Base-by-base conservation (phyloP, 495 filamentous ascomycete genomes). In the Lasiosphaeris hirsuta region DNA sequence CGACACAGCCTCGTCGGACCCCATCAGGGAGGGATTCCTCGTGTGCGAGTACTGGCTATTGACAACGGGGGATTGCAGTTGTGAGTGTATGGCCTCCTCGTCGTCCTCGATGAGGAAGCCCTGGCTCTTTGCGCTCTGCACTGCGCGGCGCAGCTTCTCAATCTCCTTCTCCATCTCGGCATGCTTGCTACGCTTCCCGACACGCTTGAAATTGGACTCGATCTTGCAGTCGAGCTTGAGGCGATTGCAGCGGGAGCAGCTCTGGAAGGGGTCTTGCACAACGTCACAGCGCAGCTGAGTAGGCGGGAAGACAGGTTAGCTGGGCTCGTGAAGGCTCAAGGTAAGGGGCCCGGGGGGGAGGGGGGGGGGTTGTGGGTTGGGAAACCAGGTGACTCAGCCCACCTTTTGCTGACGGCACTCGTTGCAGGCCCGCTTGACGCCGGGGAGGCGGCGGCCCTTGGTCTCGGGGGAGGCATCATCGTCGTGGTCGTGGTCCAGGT, bases 331-430 rank as follows among this genome's bases (percentile, higher is more conserved):
- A 18, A n/a, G 30, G 17, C 41, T 18, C 19, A 19, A 17, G 40
- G 39, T 19, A 6, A 47, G 39, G 56, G 45, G 34, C 30, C 41
- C 40, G 56, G 37, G 39, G 36, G 42, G 45, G 41, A 42, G 7
- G 41, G 34, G 48, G 55, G 13, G 40, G 64, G 69, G 48, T 15
- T 38, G 34, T 38, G 17, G 37, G 34, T 3, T 10, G 15, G 48
- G 36, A 15, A 39, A 19, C 30, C 5, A 13, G 46, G 51, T 60
- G 56, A 75, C 75, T 74, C 64, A 92, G 53, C 53, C 34, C 40
- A 69, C 90, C 81, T 97, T 96, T 72, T 96, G 92, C 72, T 97
- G 92, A 39, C 91, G 84, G 71, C 92, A 97, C 69, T 97, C 90
- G 73, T 97, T 96, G 70, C 92, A 96, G 13, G 92, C 92, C 57